Evolutionary conservation across 1,284 basidiomycete species (phyloP).

Genomic region (Sutorius eximius): DNA sequence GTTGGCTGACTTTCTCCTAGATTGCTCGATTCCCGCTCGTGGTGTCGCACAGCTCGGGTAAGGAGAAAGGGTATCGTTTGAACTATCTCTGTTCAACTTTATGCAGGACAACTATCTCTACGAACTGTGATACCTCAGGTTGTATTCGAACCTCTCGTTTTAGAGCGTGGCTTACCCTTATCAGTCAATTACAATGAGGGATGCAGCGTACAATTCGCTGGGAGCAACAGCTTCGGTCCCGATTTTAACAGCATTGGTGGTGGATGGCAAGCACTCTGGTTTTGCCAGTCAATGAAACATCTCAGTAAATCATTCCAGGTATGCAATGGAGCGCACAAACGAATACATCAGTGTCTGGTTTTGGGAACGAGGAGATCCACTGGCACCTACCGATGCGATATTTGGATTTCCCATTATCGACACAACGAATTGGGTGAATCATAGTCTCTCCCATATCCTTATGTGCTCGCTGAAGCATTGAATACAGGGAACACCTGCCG

Average conservation of each 20-base stretch:
- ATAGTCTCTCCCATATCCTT: neutral
- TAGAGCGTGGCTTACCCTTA: slow-evolving; percentile 2
- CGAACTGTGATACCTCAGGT: slow-evolving; percentile 40
- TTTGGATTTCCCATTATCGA: slow-evolving; percentile 27
- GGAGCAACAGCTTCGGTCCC: slow-evolving; percentile 40
- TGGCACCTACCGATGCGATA: slow-evolving; percentile 35
- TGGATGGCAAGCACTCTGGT: slow-evolving; percentile 34
- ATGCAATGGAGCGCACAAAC: slow-evolving; percentile 42
- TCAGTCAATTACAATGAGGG: slow-evolving; percentile 42
- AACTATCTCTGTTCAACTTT: slow-evolving; percentile 7
- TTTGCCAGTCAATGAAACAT: neutral
- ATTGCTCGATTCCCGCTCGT: slow-evolving; percentile 24
- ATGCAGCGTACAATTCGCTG: slow-evolving; percentile 44
- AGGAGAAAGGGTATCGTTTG: neutral
- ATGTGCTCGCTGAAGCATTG: too few relatives aligned
- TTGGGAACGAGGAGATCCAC: slow-evolving; percentile 36
- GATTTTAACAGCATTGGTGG: slow-evolving; percentile 44
- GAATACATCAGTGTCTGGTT: slow-evolving; percentile 40
- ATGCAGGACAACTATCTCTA: slow-evolving; percentile 15
- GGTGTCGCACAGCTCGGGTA: slow-evolving; percentile 27
- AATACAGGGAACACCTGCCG: too few relatives aligned
- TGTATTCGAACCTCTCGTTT: neutral
- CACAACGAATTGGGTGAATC: slow-evolving; percentile 36
- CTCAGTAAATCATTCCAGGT: slow-evolving; percentile 16
- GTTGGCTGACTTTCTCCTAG: slow-evolving; percentile 3